Percentiles rank a stretch among this genome's conserved stretches.
These are phyloP conservation scores for Populus trichocarpa DNA, from an alignment of 441 rosid genomes.

Conservation along the genomic window DNA sequence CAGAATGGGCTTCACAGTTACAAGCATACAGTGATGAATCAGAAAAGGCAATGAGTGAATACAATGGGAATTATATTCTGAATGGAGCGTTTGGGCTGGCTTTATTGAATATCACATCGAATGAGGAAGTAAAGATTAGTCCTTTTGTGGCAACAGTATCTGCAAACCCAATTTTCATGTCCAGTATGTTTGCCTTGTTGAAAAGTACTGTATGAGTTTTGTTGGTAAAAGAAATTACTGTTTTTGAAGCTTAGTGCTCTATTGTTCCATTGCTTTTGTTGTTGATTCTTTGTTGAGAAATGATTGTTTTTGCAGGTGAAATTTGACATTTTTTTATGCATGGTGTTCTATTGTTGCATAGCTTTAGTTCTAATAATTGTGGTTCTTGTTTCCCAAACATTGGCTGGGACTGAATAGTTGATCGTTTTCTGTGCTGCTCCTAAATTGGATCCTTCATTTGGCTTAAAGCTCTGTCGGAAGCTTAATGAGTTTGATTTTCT, in stretches of 20 bases:
- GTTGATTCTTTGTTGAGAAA: background rate
- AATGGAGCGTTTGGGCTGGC: constrained; percentile 65
- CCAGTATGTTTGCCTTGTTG: constrained; percentile 27
- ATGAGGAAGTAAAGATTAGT: constrained; percentile 66
- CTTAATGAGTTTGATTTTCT: too few species aligned
- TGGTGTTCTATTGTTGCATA: too few species aligned
- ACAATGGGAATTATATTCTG: constrained; percentile 31
- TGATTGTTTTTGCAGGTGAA: too few species aligned
- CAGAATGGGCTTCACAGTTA: constrained; percentile 44
- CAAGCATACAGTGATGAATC: constrained; percentile 44
- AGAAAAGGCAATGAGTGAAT: constrained; percentile 26
- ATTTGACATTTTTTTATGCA: too few species aligned
- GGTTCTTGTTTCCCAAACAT: background rate
- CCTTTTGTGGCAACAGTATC: constrained; percentile 75
- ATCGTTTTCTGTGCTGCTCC: background rate
- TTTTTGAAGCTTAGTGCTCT: background rate
- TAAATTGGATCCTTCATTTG: background rate
- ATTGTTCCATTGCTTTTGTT: background rate
- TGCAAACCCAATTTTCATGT: constrained; percentile 79
- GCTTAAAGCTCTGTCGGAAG: too few species aligned
- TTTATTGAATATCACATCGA: constrained; percentile 65
- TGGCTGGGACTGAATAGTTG: background rate
- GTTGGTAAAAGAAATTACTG: background rate
- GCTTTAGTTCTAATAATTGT: background rate
- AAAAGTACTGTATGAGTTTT: background rate